Evolutionary conservation across 2,329 filamentous ascomycete species (phyloP).

Genomic region (Bipolaris oryzae): DNA sequence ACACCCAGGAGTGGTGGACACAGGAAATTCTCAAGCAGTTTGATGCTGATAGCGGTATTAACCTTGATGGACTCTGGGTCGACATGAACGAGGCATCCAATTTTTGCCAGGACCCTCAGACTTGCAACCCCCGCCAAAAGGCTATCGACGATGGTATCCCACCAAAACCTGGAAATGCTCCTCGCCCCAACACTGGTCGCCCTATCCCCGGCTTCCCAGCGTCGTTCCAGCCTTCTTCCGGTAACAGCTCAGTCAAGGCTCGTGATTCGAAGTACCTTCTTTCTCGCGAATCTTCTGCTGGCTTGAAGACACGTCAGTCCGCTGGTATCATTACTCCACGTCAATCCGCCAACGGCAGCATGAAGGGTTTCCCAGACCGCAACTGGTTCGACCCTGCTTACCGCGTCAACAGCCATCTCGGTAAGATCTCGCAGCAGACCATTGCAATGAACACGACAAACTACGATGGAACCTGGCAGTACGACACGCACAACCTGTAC

Average conservation of each 20-base stretch:
- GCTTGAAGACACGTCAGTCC: not conserved
- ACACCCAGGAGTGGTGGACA: conserved; percentile 71
- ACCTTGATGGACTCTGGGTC: conserved; percentile 75
- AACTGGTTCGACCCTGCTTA: conserved; percentile 70
- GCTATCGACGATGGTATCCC: conserved; percentile 57
- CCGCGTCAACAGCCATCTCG: conserved; percentile 66
- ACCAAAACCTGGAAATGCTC: conserved; percentile 60
- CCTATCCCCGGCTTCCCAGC: conserved; percentile 71
- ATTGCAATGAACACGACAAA: conserved; percentile 72
- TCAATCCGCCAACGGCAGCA: conserved; percentile 44
- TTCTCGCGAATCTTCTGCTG: not conserved
- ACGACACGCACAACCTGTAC: conserved; percentile 79
- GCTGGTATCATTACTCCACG: conserved; percentile 8
- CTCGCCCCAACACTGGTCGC: conserved; percentile 64
- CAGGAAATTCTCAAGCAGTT: conserved; percentile 71
- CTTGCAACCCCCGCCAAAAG: conserved; percentile 49
- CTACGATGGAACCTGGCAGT: conserved; percentile 69
- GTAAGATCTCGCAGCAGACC: conserved; percentile 53
- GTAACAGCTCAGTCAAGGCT: conserved; percentile 11
- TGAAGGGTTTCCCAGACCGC: conserved; percentile 65
- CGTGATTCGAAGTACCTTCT: not conserved
- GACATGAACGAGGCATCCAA: conserved; percentile 52
- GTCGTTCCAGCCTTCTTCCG: conserved; percentile 65
- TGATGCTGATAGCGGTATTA: conserved; percentile 65
- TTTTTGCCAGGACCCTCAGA: conserved; percentile 51